Evolutionary conservation across 2,329 filamentous ascomycete genomes (phyloP).

Genomic region (Fusarium setosum): DNA sequence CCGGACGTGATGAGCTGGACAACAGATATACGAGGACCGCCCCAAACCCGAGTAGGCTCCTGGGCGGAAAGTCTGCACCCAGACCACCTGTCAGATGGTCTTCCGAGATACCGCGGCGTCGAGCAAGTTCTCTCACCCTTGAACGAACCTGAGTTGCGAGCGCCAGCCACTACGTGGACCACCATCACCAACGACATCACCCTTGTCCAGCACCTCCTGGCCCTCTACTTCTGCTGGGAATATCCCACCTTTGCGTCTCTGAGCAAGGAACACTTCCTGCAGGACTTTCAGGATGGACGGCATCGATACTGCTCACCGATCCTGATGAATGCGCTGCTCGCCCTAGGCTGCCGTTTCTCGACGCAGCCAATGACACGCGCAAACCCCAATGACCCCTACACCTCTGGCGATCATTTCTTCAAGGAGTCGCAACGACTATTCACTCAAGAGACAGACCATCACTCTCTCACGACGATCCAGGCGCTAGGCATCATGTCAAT

Average conservation of each 20-base stretch:
- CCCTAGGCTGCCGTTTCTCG: slow-evolving; percentile 76
- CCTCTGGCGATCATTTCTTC: slow-evolving; percentile 81
- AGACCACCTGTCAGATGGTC: slow-evolving; percentile 46
- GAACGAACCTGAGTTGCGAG: slow-evolving; percentile 56
- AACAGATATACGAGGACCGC: slow-evolving; percentile 51
- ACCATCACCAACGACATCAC: slow-evolving; percentile 66
- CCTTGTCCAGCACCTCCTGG: slow-evolving; percentile 72
- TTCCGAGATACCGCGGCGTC: slow-evolving; percentile 52
- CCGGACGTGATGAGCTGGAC: slow-evolving; percentile 61
- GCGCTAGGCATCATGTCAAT: slow-evolving; percentile 82
- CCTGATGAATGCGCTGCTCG: slow-evolving; percentile 73
- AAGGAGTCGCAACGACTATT: slow-evolving; percentile 74
- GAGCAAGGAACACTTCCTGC: slow-evolving; percentile 76
- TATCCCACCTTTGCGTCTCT: slow-evolving; percentile 81
- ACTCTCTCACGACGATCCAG: slow-evolving; percentile 77
- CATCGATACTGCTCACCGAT: slow-evolving; percentile 75
- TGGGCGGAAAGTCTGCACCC: slow-evolving; percentile 60
- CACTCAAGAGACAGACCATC: slow-evolving; percentile 66
- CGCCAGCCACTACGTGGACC: slow-evolving; percentile 66
- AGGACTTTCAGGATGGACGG: slow-evolving; percentile 70
- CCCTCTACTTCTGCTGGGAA: slow-evolving; percentile 80
- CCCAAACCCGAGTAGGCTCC: slow-evolving; percentile 59
- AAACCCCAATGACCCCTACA: slow-evolving; percentile 70
- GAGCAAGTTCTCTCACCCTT: slow-evolving; percentile 62
- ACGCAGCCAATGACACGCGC: slow-evolving; percentile 71